phyloP scores from a whole-genome alignment of 164 flowering plant genomes.

The Dillenia turbinata region DNA sequence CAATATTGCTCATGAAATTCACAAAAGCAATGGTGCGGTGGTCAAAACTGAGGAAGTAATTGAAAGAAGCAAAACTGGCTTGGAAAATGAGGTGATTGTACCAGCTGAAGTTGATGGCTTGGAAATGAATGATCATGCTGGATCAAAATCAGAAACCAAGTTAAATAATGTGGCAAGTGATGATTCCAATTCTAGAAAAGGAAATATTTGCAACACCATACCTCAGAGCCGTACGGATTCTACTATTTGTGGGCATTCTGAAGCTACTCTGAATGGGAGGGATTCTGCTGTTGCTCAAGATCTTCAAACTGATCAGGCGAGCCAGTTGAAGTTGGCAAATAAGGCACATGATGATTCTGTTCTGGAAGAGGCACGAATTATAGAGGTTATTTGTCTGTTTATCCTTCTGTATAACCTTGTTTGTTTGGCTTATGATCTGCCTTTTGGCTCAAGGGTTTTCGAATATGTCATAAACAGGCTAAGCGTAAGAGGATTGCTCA shows the following conservation, averaged over 20 bases:
- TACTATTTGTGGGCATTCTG: conserved; percentile 23
- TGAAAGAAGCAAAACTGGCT: conserved; percentile 15
- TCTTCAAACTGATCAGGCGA: conserved; percentile 23
- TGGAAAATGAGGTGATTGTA: conserved; percentile 24
- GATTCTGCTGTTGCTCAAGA: conserved; percentile 25
- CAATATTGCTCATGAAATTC: conserved; percentile 14
- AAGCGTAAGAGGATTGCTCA: conserved; percentile 74
- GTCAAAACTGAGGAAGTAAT: conserved; percentile 33
- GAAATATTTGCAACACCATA: conserved; percentile 15
- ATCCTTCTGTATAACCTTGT: conserved; percentile 2
- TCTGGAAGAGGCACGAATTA: conserved; percentile 73
- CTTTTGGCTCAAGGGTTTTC: conserved; percentile 4
- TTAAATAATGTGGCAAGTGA: conserved; percentile 10
- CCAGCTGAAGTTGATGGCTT: conserved; percentile 14
- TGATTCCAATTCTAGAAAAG: conserved; percentile 15
- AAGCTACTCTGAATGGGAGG: conserved; percentile 16
- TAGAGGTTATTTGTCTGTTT: conserved; percentile 49
- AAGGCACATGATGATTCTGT: conserved; percentile 72
- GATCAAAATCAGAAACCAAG: conserved; percentile 26
- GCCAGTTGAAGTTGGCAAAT: conserved; percentile 21
- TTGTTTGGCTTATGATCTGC: conserved; percentile 2
- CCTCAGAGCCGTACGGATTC: conserved; percentile 17
- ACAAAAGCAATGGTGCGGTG: conserved; percentile 18
- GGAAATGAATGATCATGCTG: conserved; percentile 15
- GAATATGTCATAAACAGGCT: conserved; percentile 48